Evolutionary conservation across 352 stramenopile genomes (phyloP).

Genomic region (Pseudoperonospora humuli): DNA sequence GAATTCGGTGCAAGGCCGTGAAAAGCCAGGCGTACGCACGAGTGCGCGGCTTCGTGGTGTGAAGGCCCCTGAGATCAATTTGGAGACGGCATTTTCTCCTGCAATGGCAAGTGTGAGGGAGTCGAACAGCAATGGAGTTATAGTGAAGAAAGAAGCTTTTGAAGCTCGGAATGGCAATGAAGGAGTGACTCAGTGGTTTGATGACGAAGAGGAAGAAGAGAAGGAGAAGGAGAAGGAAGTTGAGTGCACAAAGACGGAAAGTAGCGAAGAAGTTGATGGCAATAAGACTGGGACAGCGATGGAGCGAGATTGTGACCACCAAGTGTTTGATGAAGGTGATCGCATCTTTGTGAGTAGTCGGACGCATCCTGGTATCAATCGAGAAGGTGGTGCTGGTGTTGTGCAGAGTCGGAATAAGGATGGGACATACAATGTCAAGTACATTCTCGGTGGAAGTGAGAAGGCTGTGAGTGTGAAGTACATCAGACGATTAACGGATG

Average conservation of each 20-base stretch:
- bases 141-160: conserved; percentile 19
- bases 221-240: conserved; percentile 13
- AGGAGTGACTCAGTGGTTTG: conserved; percentile 31
- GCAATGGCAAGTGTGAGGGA: conserved; percentile 5
- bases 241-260: conserved; percentile 1
- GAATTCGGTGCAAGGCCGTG: not conserved
- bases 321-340: conserved; percentile 45
- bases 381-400: conserved; percentile 50
- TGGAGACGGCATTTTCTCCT: conserved; percentile 14
- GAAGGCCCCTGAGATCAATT: conserved; percentile 32
- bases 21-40: conserved; percentile 19
- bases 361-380: conserved; percentile 76
- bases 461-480: conserved; percentile 55
- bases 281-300: conserved; percentile 2
- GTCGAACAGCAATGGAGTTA: conserved; percentile 4
- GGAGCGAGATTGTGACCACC: conserved; percentile 34
- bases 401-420: conserved; percentile 50
- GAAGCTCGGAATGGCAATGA: conserved; percentile 3
- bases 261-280: not conserved
- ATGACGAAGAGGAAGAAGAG: conserved; percentile 15
- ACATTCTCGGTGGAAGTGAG: conserved; percentile 69
- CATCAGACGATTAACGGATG: conserved; percentile 59
- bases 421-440: conserved; percentile 78
- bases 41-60: conserved; percentile 40
- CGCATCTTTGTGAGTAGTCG: conserved; percentile 68